phyloP scores from a whole-genome alignment of 345 rosid genomes.

The Populus tremula region DNA sequence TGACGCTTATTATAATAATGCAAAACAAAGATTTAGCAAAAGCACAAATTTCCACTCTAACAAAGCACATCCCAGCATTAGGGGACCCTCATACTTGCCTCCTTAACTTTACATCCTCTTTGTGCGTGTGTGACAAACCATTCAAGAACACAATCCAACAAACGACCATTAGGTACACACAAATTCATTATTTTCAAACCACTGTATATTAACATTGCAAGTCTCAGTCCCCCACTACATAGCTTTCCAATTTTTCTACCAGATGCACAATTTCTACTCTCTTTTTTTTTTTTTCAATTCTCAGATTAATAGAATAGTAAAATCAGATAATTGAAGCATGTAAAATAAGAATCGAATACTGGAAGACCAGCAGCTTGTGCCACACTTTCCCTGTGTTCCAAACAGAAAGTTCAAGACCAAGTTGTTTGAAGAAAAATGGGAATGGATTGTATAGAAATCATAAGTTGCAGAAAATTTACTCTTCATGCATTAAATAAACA shows the following conservation, averaged over 20 bases:
- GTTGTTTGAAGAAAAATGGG: neutral
- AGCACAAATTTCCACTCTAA: conserved; percentile 24
- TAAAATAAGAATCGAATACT: neutral
- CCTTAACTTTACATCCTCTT: conserved; percentile 5
- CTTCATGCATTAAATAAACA: neutral
- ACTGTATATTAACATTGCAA: neutral
- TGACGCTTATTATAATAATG: conserved; percentile 26
- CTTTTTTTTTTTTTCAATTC: neutral
- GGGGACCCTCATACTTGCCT: conserved; percentile 23
- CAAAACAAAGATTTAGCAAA: conserved; percentile 28
- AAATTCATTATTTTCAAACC: conserved; percentile 13
- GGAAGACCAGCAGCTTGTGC: neutral
- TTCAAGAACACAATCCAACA: conserved; percentile 2
- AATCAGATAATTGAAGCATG: neutral
- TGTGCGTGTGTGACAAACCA: neutral
- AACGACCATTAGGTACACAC: neutral
- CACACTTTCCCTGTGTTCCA: neutral
- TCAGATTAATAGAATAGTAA: neutral
- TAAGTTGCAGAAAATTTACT: neutral
- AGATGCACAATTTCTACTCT: neutral
- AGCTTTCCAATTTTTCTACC: neutral
- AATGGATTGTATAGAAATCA: neutral
- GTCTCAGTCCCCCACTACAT: neutral
- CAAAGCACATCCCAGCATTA: conserved; percentile 18
- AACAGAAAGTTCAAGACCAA: neutral